Evolutionary conservation across 2,329 filamentous ascomycete species (phyloP), one percentile per base, ranked within the genome.

Genomic region (Penicillium sp.): DNA sequence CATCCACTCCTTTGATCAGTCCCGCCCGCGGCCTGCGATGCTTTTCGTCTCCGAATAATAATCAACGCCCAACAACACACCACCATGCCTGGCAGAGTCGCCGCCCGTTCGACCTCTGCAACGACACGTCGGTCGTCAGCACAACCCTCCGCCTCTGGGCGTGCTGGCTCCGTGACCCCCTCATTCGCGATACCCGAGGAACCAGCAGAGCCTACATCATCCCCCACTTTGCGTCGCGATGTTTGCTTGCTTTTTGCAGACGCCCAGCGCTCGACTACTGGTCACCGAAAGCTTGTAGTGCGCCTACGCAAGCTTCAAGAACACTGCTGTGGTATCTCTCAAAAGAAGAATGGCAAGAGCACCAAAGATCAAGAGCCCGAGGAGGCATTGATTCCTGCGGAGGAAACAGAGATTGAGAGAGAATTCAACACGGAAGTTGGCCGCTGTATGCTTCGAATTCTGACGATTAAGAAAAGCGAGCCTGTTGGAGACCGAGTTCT

Each of bases 381-480:
- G 62, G 60, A 77, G 71, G 59, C 74, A 64, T 57, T 61, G 18
- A 59, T 69, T 31, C 64, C 65, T 3, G 71, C 76, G 10, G 74
- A 79, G 10, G 80, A 84, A 57, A 86, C 89, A 10, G 88, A 91
- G 55, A 84, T 89, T 37, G 90, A 95, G 68, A 80, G 85, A 41
- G 86, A 93, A 50, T 97, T 99, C 75, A 95, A 93, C 63, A 75
- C 78, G 25, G 92, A 99, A 68, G 83, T 97, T 49, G 80, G 84
- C 49, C 81, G 93, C 64, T 96, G 90, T 65, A 80, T 95, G 19
- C 70, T 95, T 59, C 81, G 90, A 47, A 80, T 92, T 42, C 81
- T 99, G 76, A 82, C 86, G 1, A 84, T 97, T 50, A 95, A 92
- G 77, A 97, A 96, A 77, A 86, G 88, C 31, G 93, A 99, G 72